A percentile compares a stretch with the other conserved stretches of the same genome.
phyloP scores from a whole-genome alignment of 371 early-diverging fungal genomes.

The Rhizopus arrhizus region DNA sequence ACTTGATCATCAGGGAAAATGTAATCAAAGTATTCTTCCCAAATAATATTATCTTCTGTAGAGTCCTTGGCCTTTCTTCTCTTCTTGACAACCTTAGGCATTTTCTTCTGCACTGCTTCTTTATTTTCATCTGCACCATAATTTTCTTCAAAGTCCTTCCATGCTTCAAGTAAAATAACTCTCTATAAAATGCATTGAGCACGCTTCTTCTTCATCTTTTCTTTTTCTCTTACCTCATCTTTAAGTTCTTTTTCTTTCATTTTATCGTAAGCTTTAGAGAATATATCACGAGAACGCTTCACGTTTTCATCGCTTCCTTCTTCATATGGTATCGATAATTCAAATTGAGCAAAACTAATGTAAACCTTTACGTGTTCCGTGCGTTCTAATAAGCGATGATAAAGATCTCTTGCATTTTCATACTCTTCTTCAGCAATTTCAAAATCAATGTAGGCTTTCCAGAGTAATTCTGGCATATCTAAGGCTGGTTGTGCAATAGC shows the following conservation, averaged over 20 bases:
- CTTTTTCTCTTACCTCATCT: slow-evolving; percentile 58
- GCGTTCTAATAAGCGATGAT: slow-evolving; percentile 81
- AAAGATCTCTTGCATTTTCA: slow-evolving; percentile 75
- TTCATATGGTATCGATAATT: slow-evolving; percentile 64
- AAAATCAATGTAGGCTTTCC: slow-evolving; percentile 98
- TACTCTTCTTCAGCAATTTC: slow-evolving; percentile 85
- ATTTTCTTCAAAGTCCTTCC: slow-evolving; percentile 87
- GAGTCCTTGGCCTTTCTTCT: slow-evolving; percentile 68
- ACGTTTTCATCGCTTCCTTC: slow-evolving; percentile 49
- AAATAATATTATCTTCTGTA: slow-evolving; percentile 62
- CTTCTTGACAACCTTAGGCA: slow-evolving; percentile 92
- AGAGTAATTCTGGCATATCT: slow-evolving; percentile 96
- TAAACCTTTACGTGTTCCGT: slow-evolving; percentile 97
- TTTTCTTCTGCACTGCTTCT: slow-evolving; percentile 63
- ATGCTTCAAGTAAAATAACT: slow-evolving; percentile 86
- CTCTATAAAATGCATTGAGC: slow-evolving; percentile 49
- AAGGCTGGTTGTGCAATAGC: slow-evolving; percentile 84
- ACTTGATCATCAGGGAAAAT: slow-evolving; percentile 93
- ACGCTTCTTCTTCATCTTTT: not conserved
- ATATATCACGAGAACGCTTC: slow-evolving; percentile 70
- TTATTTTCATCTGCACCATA: slow-evolving; percentile 62
- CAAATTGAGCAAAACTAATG: slow-evolving; percentile 93
- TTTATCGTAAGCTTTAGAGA: slow-evolving; percentile 69
- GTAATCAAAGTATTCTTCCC: slow-evolving; percentile 98
- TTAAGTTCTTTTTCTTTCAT: slow-evolving; percentile 72